Base-by-base conservation (phyloP, 805 yeast genomes). In the Yamadazyma scolyti region DNA sequence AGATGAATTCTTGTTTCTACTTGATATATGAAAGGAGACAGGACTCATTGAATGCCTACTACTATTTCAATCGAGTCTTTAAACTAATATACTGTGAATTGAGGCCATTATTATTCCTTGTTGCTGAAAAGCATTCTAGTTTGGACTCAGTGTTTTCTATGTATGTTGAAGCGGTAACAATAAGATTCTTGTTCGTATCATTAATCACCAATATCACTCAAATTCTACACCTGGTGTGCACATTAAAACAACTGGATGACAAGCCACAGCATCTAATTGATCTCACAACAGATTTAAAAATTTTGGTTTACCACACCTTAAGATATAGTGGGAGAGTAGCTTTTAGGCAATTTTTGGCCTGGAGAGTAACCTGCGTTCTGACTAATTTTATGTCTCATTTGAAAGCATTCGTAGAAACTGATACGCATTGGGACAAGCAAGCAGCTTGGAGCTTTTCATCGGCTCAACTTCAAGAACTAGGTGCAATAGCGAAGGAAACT, bases 1-100 rank as follows among this genome's bases (percentile, higher is more conserved):
- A 22, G 13, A 11, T 22, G n/a, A 9, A 22, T 11, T n/a, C n/a
- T 11, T 10, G 8, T 8, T 11, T 22, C 8, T 12, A 22, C 25
- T 22, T 22, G 25, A n/a, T 28, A 9, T 66, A 54, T 33, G 70
- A 69, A 25, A 25, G 20, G 10, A 32, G 41, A 21, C 40, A 43
- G 10, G 52, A 64, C 36, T n/a, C n/a, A 25, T 34, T 11, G 49
- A 47, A n/a, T 50, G 58, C 16, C 55, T 62, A 4, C 58, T 47
- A 30, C 60, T 46, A 34, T 55, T 61, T 55, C 33, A 54, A 55
- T 28, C 59, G 58, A 28, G 37, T 58, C 5, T 16, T 58, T 15
- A 35, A 36, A 4, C 31, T 43, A 12, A 27, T 37, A 3, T 42
- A 51, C 24, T 43, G 49, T 27, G 60, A 56, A 31, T 28, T 61